These are phyloP conservation scores for Ophiostoma sp. DNA, from an alignment of 2,329 filamentous ascomycete species.

Conservation along the genomic window DNA sequence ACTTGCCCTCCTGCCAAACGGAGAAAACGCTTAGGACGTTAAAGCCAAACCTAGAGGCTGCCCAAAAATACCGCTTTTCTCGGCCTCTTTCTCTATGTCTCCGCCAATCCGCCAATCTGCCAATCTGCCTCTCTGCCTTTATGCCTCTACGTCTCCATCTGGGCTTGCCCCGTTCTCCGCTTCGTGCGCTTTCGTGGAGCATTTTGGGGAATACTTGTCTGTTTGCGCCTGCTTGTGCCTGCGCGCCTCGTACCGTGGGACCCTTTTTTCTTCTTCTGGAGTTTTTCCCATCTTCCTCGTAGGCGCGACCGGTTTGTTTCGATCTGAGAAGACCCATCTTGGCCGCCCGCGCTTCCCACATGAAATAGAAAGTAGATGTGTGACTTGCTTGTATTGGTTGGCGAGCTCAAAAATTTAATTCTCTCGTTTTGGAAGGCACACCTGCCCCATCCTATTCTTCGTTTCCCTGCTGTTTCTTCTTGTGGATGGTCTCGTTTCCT, in stretches of 20 bases:
- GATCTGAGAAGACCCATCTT: not conserved
- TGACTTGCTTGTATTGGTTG: not conserved
- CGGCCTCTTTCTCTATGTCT: not conserved
- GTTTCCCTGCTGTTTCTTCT: not conserved
- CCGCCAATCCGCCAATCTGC: not conserved
- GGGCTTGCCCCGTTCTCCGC: constrained; percentile 3
- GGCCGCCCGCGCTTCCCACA: constrained; percentile 4
- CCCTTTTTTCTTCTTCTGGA: not conserved
- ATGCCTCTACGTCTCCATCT: not conserved
- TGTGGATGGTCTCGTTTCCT: not conserved
- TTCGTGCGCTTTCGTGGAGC: constrained; percentile 1
- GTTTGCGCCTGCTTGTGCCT: not conserved
- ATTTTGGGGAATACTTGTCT: not conserved
- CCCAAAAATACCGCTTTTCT: constrained; percentile 11
- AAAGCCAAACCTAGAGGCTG: not conserved
- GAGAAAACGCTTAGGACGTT: not conserved
- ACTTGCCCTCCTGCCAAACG: not conserved
- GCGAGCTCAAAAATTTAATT: constrained; percentile 1
- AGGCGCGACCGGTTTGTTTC: not conserved
- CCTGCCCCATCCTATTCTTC: not conserved
- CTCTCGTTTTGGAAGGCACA: constrained; percentile 16
- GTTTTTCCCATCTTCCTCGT: not conserved
- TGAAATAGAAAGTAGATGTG: not conserved
- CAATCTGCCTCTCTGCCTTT: not conserved
- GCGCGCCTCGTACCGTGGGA: not conserved